Conservation (phyloP, 2,329 filamentous ascomycete species). For the Didymella exigua region DNA sequence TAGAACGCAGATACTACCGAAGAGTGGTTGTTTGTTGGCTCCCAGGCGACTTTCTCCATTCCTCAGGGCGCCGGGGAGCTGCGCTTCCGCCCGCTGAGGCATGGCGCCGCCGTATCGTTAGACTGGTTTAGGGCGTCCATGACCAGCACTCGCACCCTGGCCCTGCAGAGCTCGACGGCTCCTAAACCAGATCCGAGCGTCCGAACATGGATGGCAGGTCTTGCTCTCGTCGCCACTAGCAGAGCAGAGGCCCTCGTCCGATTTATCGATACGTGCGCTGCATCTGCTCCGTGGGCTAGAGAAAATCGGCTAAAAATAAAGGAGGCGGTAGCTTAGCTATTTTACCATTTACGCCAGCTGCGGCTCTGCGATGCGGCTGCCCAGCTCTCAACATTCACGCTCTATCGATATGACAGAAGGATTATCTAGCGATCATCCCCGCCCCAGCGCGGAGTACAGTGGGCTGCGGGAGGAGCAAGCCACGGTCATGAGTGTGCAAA, state of each 20-base stretch:
- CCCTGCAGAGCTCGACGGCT: conserved; percentile 10
- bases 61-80: conserved; percentile 23
- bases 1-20: conserved; percentile 14
- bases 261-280: conserved; percentile 25
- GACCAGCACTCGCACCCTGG: not conserved
- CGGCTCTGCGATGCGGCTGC: conserved; percentile 4
- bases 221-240: conserved; percentile 27
- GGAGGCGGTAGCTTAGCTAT: not conserved
- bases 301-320: conserved; percentile 30
- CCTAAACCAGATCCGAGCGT: conserved; percentile 17
- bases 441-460: not conserved
- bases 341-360: conserved; percentile 16
- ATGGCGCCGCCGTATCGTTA: conserved; percentile 21
- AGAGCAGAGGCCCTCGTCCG: conserved; percentile 20
- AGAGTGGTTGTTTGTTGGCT: conserved; percentile 22
- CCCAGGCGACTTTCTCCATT: conserved; percentile 31
- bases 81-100: conserved; percentile 18
- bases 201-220: conserved; percentile 22
- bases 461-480: conserved; percentile 5
- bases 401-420: conserved; percentile 9
- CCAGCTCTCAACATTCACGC: conserved; percentile 5
- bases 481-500: conserved; percentile 1
- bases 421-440: conserved; percentile 10
- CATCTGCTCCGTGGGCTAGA: conserved; percentile 24
- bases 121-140: conserved; percentile 15